These are phyloP conservation scores for Xylariomycetidae sp. DNA, from an alignment of 2,329 filamentous ascomycete genomes.

Conservation along the genomic window DNA sequence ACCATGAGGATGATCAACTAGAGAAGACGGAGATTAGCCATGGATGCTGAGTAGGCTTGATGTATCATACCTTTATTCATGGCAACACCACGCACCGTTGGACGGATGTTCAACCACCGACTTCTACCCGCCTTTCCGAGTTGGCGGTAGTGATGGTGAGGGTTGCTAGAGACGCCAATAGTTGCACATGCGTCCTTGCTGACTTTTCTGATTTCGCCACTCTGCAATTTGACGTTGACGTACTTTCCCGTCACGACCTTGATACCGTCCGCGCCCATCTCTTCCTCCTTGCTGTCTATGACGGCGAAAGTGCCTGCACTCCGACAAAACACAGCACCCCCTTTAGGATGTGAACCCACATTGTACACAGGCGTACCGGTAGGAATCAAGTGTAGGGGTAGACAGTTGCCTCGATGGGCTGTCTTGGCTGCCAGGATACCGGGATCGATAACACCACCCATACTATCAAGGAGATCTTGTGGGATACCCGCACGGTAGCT, in stretches of 20 bases:
- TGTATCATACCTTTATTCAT: conserved; percentile 91
- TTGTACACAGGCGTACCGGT: conserved; percentile 91
- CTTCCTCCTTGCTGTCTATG: conserved; percentile 84
- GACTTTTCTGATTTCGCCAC: conserved; percentile 85
- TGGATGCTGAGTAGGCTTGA: neutral
- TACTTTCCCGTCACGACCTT: conserved; percentile 67
- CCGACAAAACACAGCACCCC: conserved; percentile 84
- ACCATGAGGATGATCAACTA: conserved; percentile 93
- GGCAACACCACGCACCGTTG: conserved; percentile 92
- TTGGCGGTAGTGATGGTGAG: conserved; percentile 82
- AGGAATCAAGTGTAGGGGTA: conserved; percentile 93
- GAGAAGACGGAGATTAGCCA: conserved; percentile 3
- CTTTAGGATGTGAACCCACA: conserved; percentile 70
- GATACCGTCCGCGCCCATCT: conserved; percentile 54
- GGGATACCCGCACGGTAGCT: conserved; percentile 91
- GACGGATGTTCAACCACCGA: conserved; percentile 89
- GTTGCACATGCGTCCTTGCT: conserved; percentile 92
- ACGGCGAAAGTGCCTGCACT: conserved; percentile 91
- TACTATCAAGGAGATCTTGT: conserved; percentile 76
- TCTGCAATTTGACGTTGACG: conserved; percentile 82
- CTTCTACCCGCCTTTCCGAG: conserved; percentile 93
- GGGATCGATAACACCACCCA: conserved; percentile 90
- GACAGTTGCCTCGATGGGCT: conserved; percentile 87
- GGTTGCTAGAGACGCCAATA: conserved; percentile 90
- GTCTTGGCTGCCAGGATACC: conserved; percentile 95